Percentiles rank a stretch among this genome's conserved stretches.
phyloP scores from a whole-genome alignment of 2,329 filamentous ascomycete genomes.

The Dactylellina haptotyla region DNA sequence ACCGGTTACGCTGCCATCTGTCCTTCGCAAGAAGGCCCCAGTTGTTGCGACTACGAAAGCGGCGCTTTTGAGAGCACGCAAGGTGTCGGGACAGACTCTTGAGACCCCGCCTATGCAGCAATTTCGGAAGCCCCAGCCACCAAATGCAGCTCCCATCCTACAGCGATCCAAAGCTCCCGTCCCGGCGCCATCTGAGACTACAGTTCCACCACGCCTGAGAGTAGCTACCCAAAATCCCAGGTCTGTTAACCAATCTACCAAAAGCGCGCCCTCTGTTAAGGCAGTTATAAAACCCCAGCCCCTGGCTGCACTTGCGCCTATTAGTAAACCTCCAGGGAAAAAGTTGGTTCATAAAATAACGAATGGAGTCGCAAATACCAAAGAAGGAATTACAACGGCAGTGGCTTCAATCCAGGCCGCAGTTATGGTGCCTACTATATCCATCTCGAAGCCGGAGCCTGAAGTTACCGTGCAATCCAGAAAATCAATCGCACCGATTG shows the following conservation, averaged over 20 bases:
- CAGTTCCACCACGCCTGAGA: neutral
- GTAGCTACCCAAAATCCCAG: neutral
- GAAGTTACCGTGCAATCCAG: neutral
- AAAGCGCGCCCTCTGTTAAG: neutral
- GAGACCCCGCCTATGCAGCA: neutral
- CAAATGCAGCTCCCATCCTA: neutral
- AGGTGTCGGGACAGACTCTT: constrained; percentile 20
- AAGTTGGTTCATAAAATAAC: no score
- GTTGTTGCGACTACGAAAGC: constrained; percentile 37
- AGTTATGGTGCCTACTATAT: neutral
- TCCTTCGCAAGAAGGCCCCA: constrained; percentile 30
- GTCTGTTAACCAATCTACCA: neutral
- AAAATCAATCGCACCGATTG: neutral
- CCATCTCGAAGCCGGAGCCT: constrained; percentile 14
- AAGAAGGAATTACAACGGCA: neutral
- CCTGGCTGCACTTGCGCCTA: no score
- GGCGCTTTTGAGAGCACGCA: constrained; percentile 32
- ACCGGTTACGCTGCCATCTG: neutral
- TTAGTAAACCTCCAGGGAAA: no score
- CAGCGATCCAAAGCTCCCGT: neutral
- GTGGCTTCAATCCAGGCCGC: neutral
- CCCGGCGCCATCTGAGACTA: neutral
- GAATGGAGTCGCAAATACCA: no score
- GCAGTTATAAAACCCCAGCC: neutral
- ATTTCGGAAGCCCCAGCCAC: neutral